Evolutionary conservation across 306 rosid genomes (phyloP), one percentile per base, ranked within the genome.

Genomic region (Rosa multiflora): DNA sequence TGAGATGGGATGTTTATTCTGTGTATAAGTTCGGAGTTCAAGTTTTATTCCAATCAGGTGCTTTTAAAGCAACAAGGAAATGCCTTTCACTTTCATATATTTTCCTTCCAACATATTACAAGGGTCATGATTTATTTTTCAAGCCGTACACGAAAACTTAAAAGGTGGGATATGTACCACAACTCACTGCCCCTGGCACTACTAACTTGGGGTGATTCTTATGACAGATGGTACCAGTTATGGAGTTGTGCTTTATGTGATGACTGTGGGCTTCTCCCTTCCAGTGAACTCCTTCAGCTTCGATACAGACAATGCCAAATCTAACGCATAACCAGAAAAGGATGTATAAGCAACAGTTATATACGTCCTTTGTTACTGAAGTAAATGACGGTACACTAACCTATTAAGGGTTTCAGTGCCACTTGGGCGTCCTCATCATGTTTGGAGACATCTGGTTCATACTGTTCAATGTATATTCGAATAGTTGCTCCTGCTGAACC

Each of bases 401-500:
- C 99, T 84, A 96, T 93, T 61, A 96, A 80, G 18, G 99, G 99
- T 79, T 90, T 91, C 70, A 96, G 82, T 70, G 97, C 97, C 62
- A 61, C 78, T 79, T 96, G 99, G 87, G 99, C 99, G 80, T 96
- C 99, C 70, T 71, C 71, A 13, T 91, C 91, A 53, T 93, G 99
- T 82, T 91, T 93, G 71, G 96, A 87, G 75, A 37, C 84, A 82
- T 93, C 92, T 3, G 89, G 86, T 86, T 96, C 98, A 44, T 89
- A 96, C 82, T 96, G 98, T 76, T 96, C 99, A 23, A 93, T 91
- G 83, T 96, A 96, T 62, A 93, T 89, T 89, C 98, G 83, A 70
- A 93, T 83, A 21, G 99, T 96, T 64, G 99, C 99, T 52, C 99
- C 99, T 3, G 99, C 97, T 63, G 98, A 96, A 80, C 99, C 99